Base-by-base conservation (phyloP, 2,329 filamentous ascomycete genomes). In the Pyrenochaeta sp. region DNA sequence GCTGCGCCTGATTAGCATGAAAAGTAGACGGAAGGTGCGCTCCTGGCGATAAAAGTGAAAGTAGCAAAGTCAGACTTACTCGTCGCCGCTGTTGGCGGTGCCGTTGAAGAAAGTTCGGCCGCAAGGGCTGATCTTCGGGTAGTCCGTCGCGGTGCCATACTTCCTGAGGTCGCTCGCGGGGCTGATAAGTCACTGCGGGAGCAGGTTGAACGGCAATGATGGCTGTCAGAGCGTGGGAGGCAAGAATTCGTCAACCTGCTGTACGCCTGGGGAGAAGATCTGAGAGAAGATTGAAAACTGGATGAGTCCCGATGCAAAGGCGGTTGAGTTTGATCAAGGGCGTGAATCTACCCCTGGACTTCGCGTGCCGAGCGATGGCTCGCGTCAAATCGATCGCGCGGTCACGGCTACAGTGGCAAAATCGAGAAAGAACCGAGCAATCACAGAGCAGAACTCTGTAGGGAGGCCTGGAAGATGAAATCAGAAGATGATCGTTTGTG, bases 401-500 rank as follows among this genome's bases (percentile, higher is more conserved):
- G 24, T 61, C 50, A 53, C 60, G 57, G 51, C 48, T 43, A 46
- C 44, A 42, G 63, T 66, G 63, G 63, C 61, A 45, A 65, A 63
- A 47, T 37, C 35, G 38, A 29, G 38, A 40, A 26, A 43, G 22
- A 19, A 15, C 46, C 23, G 30, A 31, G 18, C 23, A 32, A 22
- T 15, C 7, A 37, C 35, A 28, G 31, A 30, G 31, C 21, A 27
- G n/a, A n/a, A n/a, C n/a, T n/a, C n/a, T n/a, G n/a, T n/a, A n/a
- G n/a, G n/a, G n/a, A n/a, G 14, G 24, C 24, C 9, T 13, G 10
- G 14, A 27, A 5, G 24, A 27, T 10, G 24, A 27, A 27, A 27
- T 10, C 5, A 27, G 24, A 27, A 27, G 24, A 10, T 27, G 5
- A 27, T n/a, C 14, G 9, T 5, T 26, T 19, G 35, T 40, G 26